A percentile compares a stretch with the other conserved stretches of the same genome.
phyloP scores from a whole-genome alignment of 441 rosid genomes.

The Francoa sonchifolia region DNA sequence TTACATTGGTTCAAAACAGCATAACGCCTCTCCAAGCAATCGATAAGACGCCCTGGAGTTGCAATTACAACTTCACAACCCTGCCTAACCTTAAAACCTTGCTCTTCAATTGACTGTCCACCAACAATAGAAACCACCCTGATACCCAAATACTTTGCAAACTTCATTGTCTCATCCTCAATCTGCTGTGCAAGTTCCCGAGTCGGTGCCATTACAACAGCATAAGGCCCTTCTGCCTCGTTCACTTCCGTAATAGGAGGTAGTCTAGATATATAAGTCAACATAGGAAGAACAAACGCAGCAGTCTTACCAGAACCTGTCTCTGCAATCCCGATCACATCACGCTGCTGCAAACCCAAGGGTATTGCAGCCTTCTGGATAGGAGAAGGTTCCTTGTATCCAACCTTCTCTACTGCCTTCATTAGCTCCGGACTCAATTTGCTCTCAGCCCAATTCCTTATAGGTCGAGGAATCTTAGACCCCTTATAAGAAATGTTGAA shows the following conservation, averaged over 20 bases:
- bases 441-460: constrained; percentile 92
- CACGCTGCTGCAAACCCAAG: constrained; percentile 78
- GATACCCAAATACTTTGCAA: constrained; percentile 78
- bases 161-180: constrained; percentile 89
- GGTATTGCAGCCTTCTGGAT: constrained; percentile 93
- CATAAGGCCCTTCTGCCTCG: constrained; percentile 86
- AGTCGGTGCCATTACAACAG: constrained; percentile 90
- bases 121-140: constrained; percentile 90
- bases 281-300: constrained; percentile 90
- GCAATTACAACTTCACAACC: constrained; percentile 95
- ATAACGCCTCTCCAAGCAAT: constrained; percentile 81
- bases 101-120: constrained; percentile 90
- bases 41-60: constrained; percentile 75
- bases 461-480: constrained; percentile 77
- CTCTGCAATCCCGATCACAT: constrained; percentile 88
- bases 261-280: constrained; percentile 71
- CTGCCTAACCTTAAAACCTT: constrained; percentile 78
- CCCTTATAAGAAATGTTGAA: constrained; percentile 84
- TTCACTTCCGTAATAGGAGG: constrained; percentile 76
- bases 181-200: constrained; percentile 89
- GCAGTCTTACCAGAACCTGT: constrained; percentile 94
- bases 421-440: constrained; percentile 50
- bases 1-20: constrained; percentile 82
- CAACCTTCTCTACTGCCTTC: constrained; percentile 81
- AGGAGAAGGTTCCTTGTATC: constrained; percentile 74